These are phyloP conservation scores for Candida montana DNA, from an alignment of 805 yeast species.

Conservation along the genomic window DNA sequence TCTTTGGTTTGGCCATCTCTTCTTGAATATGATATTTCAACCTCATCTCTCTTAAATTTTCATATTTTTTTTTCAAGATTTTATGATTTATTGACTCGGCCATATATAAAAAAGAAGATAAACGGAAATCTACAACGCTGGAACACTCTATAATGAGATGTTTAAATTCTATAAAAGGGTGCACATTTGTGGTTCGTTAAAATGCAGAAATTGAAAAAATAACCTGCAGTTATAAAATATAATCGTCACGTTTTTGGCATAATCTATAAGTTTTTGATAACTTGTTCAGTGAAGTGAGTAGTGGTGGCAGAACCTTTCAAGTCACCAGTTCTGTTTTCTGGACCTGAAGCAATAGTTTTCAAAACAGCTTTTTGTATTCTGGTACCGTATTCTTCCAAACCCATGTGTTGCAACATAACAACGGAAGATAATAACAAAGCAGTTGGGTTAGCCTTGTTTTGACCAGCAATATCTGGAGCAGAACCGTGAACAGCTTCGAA, in stretches of 20 bases:
- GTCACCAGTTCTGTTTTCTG: conserved; percentile 94
- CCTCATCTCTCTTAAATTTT: neutral
- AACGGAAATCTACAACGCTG: neutral
- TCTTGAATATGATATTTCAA: neutral
- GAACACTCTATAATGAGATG: neutral
- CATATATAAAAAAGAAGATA: neutral
- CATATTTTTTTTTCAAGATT: neutral
- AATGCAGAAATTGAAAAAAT: neutral
- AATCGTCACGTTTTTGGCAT: conserved; percentile 3
- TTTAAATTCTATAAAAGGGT: conserved; percentile 1
- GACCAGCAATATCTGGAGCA: conserved; percentile 99
- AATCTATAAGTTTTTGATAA: conserved; percentile 47
- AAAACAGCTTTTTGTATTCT: conserved; percentile 83
- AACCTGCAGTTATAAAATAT: neutral
- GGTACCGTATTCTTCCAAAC: conserved; percentile 74
- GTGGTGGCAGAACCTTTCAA: conserved; percentile 91
- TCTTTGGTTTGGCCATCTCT: conserved; percentile 25
- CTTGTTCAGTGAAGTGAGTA: conserved; percentile 84
- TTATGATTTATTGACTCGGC: neutral
- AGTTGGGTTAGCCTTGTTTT: conserved; percentile 98
- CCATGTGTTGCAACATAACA: conserved; percentile 99
- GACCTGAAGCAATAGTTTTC: conserved; percentile 87
- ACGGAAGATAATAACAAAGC: conserved; percentile 92
- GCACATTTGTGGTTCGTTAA: conserved; percentile 1
- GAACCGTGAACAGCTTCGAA: conserved; percentile 99